Percentiles rank a stretch among this genome's conserved stretches.
Evolutionary conservation across 257 asterid genomes (phyloP).

Genomic region (Linderniella brevidens): DNA sequence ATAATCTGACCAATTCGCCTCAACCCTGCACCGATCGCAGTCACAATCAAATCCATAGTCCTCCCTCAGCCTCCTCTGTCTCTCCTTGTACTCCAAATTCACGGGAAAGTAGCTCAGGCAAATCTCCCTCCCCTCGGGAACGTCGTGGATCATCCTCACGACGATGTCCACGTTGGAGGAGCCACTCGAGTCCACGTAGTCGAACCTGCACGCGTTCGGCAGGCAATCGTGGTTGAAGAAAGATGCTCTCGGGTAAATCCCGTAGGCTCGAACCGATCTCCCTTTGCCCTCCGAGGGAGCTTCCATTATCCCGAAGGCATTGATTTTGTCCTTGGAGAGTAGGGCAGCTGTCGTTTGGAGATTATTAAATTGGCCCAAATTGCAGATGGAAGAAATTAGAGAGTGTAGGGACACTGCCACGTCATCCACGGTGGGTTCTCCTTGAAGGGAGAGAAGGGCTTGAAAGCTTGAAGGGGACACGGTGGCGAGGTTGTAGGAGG

Average conservation of each 20-base stretch:
- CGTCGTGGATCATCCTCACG: constrained; percentile 66
- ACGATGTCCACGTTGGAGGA: constrained; percentile 35
- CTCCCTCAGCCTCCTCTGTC: constrained; percentile 72
- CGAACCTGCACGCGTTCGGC: constrained; percentile 91
- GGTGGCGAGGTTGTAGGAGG: constrained; percentile 39
- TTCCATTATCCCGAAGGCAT: constrained; percentile 88
- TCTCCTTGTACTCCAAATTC: constrained; percentile 51
- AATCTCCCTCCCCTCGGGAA: constrained; percentile 60
- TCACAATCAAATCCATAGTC: constrained; percentile 69
- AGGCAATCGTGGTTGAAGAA: constrained; percentile 95
- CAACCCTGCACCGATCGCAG: constrained; percentile 91
- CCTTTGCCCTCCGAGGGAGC: constrained; percentile 27
- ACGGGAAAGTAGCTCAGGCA: constrained; percentile 91
- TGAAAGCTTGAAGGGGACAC: constrained; percentile 30
- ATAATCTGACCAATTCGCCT: constrained; percentile 75
- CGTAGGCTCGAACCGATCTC: constrained; percentile 78
- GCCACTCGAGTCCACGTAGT: constrained; percentile 40
- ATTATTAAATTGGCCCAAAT: constrained; percentile 29
- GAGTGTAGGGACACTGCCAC: constrained; percentile 31
- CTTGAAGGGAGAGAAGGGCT: constrained; percentile 54
- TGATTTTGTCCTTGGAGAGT: constrained; percentile 63
- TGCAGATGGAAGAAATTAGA: constrained; percentile 21
- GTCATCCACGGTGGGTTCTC: constrained; percentile 23
- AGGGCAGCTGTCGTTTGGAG: constrained; percentile 52
- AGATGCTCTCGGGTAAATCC: constrained; percentile 67